Evolutionary conservation across 768 basidiomycete species (phyloP), one percentile per base, ranked within the genome.

Genomic region (Rossbeevera mucosa): DNA sequence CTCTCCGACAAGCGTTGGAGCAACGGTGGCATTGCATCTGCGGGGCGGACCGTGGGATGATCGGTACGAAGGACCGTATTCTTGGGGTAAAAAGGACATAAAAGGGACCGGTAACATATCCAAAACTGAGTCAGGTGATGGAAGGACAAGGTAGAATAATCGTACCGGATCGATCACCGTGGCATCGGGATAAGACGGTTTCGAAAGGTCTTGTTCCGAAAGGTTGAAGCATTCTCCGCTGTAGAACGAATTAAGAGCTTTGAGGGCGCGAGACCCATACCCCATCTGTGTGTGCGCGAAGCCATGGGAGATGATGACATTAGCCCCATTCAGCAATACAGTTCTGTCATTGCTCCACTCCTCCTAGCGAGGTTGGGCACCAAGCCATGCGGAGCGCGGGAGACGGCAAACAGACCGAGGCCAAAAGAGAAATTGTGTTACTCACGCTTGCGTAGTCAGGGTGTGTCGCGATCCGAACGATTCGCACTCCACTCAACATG

Each of bases 381-480:
- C 45, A 8, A 9, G n/a, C 2, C 18, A 29, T 7, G 29, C 42
- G 38, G 18, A n/a, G 11, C 7, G 30, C 16, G 36, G 28, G 22
- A 25, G 22, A 28, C 29, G 2, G 28, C 9, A 51, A 36, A 16
- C 18, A 24, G 25, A 24, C 24, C 33, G 14, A 33, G 16, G 29
- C 18, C 4, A 28, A 18, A n/a, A 20, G 0, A 1, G n/a, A 12
- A 5, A 44, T 12, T 20, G 5, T 11, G 38, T 14, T 12, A 76
- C 86, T 64, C 58, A 94, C 93, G 61, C 83, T 88, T 33, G 89
- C 83, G 64, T 95, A 95, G 67, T 98, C 94, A 0, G 96, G 96
- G 72, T 96, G 94, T 26, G 90, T 92, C 26, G 96, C 95, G 47
- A 99, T 86, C 52, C 96, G 76, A 14, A 99, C 94, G 21, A 99